Conservation (phyloP, 495 filamentous ascomycete genomes). For the Trichoderma gamsii region DNA sequence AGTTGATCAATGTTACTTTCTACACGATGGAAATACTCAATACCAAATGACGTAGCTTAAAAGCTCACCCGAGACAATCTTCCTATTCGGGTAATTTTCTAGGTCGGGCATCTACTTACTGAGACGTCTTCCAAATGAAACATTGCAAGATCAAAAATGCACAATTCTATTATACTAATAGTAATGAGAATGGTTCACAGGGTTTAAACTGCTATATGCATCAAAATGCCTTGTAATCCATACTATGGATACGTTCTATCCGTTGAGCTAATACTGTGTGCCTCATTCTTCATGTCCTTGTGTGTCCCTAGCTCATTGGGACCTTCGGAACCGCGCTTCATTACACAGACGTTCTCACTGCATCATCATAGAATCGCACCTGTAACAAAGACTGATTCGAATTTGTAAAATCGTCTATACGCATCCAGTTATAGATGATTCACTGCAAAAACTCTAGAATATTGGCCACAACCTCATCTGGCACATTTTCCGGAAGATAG, state of each 20-base stretch:
- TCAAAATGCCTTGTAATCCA: too few species aligned
- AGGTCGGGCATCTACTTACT: background rate
- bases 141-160: background rate
- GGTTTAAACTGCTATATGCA: too few species aligned
- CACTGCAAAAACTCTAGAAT: slow-evolving; percentile 24
- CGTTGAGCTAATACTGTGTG: too few species aligned
- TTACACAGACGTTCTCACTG: too few species aligned
- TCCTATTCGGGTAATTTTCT: background rate
- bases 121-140: too few species aligned
- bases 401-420: background rate
- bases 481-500: slow-evolving; percentile 37
- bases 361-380: background rate
- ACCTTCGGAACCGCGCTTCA: too few species aligned
- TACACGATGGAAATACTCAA: too few species aligned
- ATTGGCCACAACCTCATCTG: slow-evolving; percentile 28
- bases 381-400: background rate
- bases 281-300: too few species aligned
- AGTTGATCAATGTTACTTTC: background rate
- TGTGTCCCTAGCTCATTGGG: too few species aligned
- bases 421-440: background rate
- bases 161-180: background rate
- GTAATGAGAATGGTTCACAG: too few species aligned
- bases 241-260: too few species aligned
- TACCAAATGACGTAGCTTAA: background rate
- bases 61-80: background rate